These are phyloP conservation scores for Papiliotrema terrestris DNA, from an alignment of 1,284 basidiomycete genomes.

Conservation along the genomic window DNA sequence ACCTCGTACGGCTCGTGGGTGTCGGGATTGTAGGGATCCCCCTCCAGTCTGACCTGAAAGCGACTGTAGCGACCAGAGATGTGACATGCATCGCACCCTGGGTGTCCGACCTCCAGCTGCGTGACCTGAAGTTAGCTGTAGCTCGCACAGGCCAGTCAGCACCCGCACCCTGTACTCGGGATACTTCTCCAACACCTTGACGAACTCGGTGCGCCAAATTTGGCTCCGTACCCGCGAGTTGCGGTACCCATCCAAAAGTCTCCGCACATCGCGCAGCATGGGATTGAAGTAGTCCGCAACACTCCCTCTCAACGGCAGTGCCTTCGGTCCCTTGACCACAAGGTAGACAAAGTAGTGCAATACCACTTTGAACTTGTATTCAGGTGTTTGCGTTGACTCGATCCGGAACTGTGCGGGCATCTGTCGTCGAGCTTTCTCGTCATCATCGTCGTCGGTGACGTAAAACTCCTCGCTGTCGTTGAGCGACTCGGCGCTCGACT, in stretches of 20 bases:
- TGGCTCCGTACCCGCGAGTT: slow-evolving; percentile 73
- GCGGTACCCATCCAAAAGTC: slow-evolving; percentile 63
- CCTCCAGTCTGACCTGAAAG: slow-evolving; percentile 28
- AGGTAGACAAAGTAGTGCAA: slow-evolving; percentile 81
- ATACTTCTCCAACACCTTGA: slow-evolving; percentile 60
- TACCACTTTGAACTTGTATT: slow-evolving; percentile 56
- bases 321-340: slow-evolving; percentile 53
- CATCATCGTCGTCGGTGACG: slow-evolving; percentile 60
- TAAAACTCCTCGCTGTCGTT: slow-evolving; percentile 58
- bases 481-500: background rate
- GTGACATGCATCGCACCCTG: slow-evolving; percentile 73
- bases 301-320: slow-evolving; percentile 24
- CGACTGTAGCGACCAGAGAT: slow-evolving; percentile 57
- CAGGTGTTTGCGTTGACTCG: slow-evolving; percentile 59
- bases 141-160: background rate
- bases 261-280: slow-evolving; percentile 49
- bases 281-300: slow-evolving; percentile 27
- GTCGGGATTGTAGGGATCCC: slow-evolving; percentile 37
- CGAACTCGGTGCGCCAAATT: slow-evolving; percentile 70
- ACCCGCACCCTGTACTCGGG: slow-evolving; percentile 58
- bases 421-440: slow-evolving; percentile 48
- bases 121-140: slow-evolving; percentile 12
- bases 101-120: slow-evolving; percentile 57
- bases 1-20: slow-evolving; percentile 34
- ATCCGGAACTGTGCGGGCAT: slow-evolving; percentile 74